Base-by-base conservation (phyloP, 208 protist genomes). In the Wallacemonas rigidus region DNA sequence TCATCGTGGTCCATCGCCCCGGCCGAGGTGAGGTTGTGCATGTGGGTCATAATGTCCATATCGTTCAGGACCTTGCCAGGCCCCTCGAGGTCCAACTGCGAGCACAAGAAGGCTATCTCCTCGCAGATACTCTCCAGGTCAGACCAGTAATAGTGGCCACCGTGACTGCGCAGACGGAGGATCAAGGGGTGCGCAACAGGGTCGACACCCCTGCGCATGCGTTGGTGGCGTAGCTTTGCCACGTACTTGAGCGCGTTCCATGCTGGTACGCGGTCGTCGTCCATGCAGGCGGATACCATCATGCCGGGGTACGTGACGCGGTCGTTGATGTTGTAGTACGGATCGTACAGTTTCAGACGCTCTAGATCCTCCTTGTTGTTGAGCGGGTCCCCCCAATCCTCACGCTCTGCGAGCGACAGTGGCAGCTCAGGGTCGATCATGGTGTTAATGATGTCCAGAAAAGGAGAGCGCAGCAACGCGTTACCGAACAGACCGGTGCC, bases 331-430 rank as follows among this genome's bases (percentile, higher is more conserved):
- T 97, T 97, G 78, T 92, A 85, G 80, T 97, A 97, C 0, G 92
- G 90, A 70, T 97, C 92, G 71, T 95, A 97, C 40, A 81, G 75
- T 60, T 87, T 83, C 41, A 97, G 73, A 8, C 75, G 56, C 15
- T 81, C 81, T 38, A 94, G 71, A 65, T 97, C 92, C 7, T 76
- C 68, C 43, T 82, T 80, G 58, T 45, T 80, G 79, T 95, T 89
- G 38, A 95, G 84, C 60, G 95, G 95, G 77, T 98, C 97, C 35
- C 96, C 96, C 95, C 97, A 99, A 74, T 98, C 95, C 40, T 95
- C 88, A n/a, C 88, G 93, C 71, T 98, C 95, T 9, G 83, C 91
- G 2, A 95, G 71, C 39, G 95, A 97, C 14, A 98, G 84, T 15
- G 96, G 95, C 7, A 98, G 78, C 57, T 93, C 83, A 39, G 88